Evolutionary conservation across 306 rosid species (phyloP).

Genomic region (Quercus agrifolia): DNA sequence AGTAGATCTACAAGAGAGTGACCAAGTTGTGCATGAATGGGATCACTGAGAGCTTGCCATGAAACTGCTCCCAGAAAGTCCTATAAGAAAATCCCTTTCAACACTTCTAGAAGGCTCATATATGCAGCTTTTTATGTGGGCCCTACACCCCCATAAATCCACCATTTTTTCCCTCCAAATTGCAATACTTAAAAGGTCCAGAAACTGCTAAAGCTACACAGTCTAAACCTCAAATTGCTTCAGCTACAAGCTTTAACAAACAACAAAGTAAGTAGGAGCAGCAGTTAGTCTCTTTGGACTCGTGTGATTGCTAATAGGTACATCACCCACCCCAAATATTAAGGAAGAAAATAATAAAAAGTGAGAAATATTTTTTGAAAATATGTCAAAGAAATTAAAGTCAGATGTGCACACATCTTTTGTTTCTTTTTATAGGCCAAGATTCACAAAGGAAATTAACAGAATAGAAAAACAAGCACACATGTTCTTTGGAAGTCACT

Average conservation of each 20-base stretch:
- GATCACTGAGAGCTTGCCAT: too few species aligned
- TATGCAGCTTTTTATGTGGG: background rate
- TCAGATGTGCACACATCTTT: too few species aligned
- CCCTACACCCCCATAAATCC: background rate
- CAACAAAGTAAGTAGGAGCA: background rate
- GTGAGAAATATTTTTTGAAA: too few species aligned
- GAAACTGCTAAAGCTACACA: background rate
- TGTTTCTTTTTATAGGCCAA: too few species aligned
- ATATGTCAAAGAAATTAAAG: too few species aligned
- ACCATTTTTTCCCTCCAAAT: background rate
- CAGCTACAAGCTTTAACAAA: background rate
- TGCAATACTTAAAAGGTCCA: background rate
- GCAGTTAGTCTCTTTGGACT: background rate
- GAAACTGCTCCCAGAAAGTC: background rate
- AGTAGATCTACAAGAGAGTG: background rate
- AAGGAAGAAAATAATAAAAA: background rate
- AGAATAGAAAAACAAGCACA: too few species aligned
- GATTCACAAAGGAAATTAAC: too few species aligned
- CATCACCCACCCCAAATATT: background rate
- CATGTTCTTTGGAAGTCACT: too few species aligned
- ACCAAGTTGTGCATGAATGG: background rate
- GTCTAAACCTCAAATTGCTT: background rate
- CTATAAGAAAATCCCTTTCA: background rate
- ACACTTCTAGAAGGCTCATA: background rate
- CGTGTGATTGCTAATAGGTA: background rate